Conservation (phyloP, 2,329 filamentous ascomycete genomes). For the Podosphaera aphanis region DNA sequence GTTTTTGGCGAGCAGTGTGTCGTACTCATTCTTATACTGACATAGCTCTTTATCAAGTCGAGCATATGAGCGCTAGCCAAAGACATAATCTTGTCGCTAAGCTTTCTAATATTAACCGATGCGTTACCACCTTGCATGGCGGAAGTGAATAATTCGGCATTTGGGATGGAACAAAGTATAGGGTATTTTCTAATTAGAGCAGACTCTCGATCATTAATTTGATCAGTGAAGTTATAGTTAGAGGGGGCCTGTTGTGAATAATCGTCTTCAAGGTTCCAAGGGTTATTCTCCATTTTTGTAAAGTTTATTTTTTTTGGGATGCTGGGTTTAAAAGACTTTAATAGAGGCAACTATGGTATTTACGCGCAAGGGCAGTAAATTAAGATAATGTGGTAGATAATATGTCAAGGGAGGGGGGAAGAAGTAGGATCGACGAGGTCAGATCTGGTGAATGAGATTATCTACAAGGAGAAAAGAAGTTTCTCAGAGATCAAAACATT, state of each 20-base stretch:
- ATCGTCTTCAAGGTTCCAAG: neutral
- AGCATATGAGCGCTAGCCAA: neutral
- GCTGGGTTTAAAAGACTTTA: too few relatives aligned
- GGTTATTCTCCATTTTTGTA: neutral
- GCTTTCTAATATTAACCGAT: neutral
- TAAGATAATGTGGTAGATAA: too few relatives aligned
- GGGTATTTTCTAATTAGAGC: neutral
- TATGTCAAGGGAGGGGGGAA: too few relatives aligned
- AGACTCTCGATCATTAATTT: neutral
- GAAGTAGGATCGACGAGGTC: too few relatives aligned
- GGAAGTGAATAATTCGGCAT: neutral
- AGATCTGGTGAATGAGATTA: too few relatives aligned
- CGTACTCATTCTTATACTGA: neutral
- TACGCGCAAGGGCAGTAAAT: too few relatives aligned
- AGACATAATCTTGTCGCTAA: neutral
- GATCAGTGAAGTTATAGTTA: neutral
- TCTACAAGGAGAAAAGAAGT: too few relatives aligned
- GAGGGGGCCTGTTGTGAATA: neutral
- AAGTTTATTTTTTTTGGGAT: neutral
- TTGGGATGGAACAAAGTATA: neutral
- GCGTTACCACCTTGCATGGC: neutral
- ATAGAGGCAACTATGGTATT: too few relatives aligned
- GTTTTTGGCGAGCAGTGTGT: neutral
- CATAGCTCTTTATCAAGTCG: neutral
- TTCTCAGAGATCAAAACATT: too few relatives aligned